These are phyloP conservation scores for Tricholoma hemisulphureum DNA, from an alignment of 768 basidiomycete species.

Conservation along the genomic window DNA sequence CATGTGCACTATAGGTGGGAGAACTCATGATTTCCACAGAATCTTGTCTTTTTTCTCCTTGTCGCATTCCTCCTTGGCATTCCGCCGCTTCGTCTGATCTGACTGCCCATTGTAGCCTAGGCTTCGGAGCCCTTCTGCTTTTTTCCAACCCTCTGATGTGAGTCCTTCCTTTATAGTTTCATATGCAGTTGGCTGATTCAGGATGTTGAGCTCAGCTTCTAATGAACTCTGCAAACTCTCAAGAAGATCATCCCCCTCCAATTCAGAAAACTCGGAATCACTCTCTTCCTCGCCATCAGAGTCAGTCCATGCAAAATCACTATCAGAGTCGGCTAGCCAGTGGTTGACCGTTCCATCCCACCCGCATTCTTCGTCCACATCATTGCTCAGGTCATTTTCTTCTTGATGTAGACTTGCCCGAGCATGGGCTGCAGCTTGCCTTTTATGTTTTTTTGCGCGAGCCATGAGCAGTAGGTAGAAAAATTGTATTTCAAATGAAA, in stretches of 20 bases:
- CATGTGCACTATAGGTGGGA: neutral
- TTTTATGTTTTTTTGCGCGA: no score
- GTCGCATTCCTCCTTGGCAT: neutral
- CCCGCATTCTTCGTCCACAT: neutral
- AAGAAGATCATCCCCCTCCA: neutral
- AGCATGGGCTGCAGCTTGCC: no score
- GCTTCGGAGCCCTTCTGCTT: constrained; percentile 7
- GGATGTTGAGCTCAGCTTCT: neutral
- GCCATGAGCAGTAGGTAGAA: no score
- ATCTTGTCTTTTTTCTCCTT: neutral
- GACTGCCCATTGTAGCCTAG: constrained; percentile 16
- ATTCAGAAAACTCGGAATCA: neutral
- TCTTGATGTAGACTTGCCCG: no score
- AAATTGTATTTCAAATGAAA: no score
- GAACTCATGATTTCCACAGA: neutral
- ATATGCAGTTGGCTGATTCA: neutral
- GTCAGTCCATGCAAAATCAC: neutral
- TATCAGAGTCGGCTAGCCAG: neutral
- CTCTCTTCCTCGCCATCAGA: neutral
- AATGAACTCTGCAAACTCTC: neutral
- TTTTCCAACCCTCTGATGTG: constrained; percentile 6
- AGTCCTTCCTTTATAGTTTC: neutral
- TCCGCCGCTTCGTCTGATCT: constrained; percentile 1
- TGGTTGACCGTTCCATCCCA: neutral
- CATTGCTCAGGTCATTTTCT: no score